Evolutionary conservation across 768 basidiomycete genomes (phyloP), one percentile per base, ranked within the genome.

Genomic region (Auricularia auricula-judae): DNA sequence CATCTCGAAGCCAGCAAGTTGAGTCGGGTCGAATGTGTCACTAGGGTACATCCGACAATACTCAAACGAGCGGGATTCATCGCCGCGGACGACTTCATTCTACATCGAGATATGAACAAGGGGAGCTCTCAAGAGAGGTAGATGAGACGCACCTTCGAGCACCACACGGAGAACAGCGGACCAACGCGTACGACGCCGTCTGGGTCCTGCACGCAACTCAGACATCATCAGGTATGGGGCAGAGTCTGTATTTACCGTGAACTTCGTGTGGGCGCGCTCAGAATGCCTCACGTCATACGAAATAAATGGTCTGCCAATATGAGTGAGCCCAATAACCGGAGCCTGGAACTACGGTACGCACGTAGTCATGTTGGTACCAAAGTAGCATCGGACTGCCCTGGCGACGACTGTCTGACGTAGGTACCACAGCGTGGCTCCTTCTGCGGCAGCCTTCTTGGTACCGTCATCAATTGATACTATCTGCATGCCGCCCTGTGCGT

Each of bases 361-460:
- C 39, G 56, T 59, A 4, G 56, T 59, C 56, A 59, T 59, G 23
- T 59, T 59, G 23, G 39, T 42, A 3, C 64, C 64, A 21, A 61
- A 65, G 56, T 39, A 43, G 8, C n/a, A 36, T 3, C 64, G 56
- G 4, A 29, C 59, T 36, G 59, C 59, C 12, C 64, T 18, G n/a
- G 58, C 59, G 36, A 44, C 47, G 18, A 65, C 64, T 3, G 60
- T 36, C 16, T 65, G 36, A 14, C 58, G 29, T 35, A 61, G 56
- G 54, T 61, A 65, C 64, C 64, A 65, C 18, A 65, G 33, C n/a
- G 60, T 34, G 3, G 64, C 64, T 8, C 64, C 64, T 16, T 65
- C 64, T 36, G 58, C 60, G 12, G 56, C 56, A 33, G 56, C 56
- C 56, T 59, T 59, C 56, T 59, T 59, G 23, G 56, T 59, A 14